Evolutionary conservation across 495 filamentous ascomycete species (phyloP), one percentile per base, ranked within the genome.

Genomic region (Penicillium desertorum): DNA sequence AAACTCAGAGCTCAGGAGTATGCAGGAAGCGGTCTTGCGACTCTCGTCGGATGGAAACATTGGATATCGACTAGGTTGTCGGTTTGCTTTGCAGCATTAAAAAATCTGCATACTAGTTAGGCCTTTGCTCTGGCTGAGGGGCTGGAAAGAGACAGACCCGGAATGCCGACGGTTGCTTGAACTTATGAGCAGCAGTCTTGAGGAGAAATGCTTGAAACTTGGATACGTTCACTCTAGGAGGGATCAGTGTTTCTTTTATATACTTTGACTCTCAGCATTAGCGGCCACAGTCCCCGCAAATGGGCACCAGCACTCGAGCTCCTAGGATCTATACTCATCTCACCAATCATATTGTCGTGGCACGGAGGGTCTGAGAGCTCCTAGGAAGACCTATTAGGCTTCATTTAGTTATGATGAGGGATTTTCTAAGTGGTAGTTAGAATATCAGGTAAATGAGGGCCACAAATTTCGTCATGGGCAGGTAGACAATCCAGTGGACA

Each of bases 171-270:
- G 22, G 42, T 17, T 45, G 39, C 42, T 54, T 23, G 16, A 54
- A 54, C 17, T 45, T 54, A 54, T 36, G 27, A 54, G 27, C 42
- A 45, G 42, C 1, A 29, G 6, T 30, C 51, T 54, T 45, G 42
- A 45, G 51, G n/a, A 51, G 49, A 29, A 51, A 51, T 51, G 32
- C 49, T 51, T 51, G 36, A 51, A 51, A 41, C 36, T 51, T 51
- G 34, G 34, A 51, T 51, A 51, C 39, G 10, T 51, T 51, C 48
- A 25, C 48, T 51, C 48, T 39, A 51, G 48, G 32, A 54, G 51
- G 51, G 51, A 52, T 54, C 39, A 22, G 41, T 44, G n/a, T 54
- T 54, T 45, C 27, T 44, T 39, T 54, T 54, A 54, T 54, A 54
- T 54, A 44, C 51, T 34, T 45, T 45, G 17, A 44, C 27, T 44